phyloP scores from a whole-genome alignment of 2,329 filamentous ascomycete genomes.

The Verticillium klebahnii region DNA sequence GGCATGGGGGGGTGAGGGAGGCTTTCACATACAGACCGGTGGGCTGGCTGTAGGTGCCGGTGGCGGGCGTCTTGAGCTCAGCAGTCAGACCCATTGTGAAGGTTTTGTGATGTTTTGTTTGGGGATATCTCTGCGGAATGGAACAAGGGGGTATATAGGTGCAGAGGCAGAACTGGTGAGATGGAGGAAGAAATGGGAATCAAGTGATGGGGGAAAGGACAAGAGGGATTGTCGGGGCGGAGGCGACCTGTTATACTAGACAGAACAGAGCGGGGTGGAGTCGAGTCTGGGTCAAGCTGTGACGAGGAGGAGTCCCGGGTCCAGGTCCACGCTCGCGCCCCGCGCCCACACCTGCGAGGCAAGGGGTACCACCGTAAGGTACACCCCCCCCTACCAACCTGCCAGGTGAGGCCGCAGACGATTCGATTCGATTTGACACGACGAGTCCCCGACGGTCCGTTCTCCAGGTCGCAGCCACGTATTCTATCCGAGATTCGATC shows the following conservation, averaged over 20 bases:
- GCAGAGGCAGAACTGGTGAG: neutral
- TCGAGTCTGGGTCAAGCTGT: neutral
- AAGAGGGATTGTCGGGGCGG: neutral
- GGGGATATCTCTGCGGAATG: neutral
- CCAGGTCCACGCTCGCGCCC: neutral
- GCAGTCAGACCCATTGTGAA: conserved; percentile 43
- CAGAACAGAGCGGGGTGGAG: neutral
- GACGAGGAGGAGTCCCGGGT: neutral
- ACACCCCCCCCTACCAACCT: neutral
- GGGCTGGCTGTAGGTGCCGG: conserved; percentile 55
- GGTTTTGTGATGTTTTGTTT: conserved; percentile 9
- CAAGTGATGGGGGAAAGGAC: neutral
- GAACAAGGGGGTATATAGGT: neutral
- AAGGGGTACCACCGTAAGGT: neutral
- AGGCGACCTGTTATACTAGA: neutral
- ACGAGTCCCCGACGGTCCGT: neutral
- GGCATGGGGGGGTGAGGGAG: neutral
- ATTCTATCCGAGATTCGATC: neutral
- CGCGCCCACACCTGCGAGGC: neutral
- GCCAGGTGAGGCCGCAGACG: neutral
- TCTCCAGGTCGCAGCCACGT: neutral
- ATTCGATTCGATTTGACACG: neutral
- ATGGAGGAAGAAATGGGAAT: neutral
- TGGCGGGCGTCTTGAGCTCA: conserved; percentile 64
- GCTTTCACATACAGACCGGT: conserved; percentile 52